Evolutionary conservation across 2,329 filamentous ascomycete genomes (phyloP), one percentile per base, ranked within the genome.

Genomic region (Sporothrix sp.): DNA sequence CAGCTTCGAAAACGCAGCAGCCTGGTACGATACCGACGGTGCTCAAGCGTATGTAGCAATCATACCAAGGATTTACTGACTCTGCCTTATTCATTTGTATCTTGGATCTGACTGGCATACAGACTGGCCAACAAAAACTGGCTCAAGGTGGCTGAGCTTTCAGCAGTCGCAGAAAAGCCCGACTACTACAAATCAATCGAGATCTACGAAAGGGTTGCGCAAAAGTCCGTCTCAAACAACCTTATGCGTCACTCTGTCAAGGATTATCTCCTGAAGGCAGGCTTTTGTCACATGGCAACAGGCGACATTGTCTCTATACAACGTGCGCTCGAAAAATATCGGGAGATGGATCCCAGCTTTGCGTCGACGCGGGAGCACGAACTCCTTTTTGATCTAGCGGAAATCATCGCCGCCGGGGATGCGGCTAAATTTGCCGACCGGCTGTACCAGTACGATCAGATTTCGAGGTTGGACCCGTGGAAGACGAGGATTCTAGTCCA

Each of bases 401-500:
- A 84, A 53, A 80, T 86, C 4, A 75, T 95, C 52, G 83, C 93
- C 62, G 76, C 79, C 28, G 82, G 83, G 51, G 87, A 94, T 61
- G 83, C 85, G 65, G 88, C 95, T 60, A 74, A 76, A 54, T 97
- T 95, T 62, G 79, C 84, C 20, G 87, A 95, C 63, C 89, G 90
- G 66, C 69, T 93, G 56, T 95, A 85, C 73, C 82, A 91, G 65
- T 97, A 81, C 63, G 89, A 96, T 66, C 87, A 94, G 71, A 75
- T 95, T 71, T 93, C 83, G 71, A 93, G 93, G 74, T 71, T 97
- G 62, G 90, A 96, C 65, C 93, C 91, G 72, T 97, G 91, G 91
- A 95, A 96, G 84, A 95, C 87, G 46, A 87, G 84, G 28, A 72
- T 95, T 52, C 68, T 95, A 56, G 71, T 95, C 62, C 79, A 82